phyloP scores from a whole-genome alignment of 768 basidiomycete genomes.

The Serendipita sp. region DNA sequence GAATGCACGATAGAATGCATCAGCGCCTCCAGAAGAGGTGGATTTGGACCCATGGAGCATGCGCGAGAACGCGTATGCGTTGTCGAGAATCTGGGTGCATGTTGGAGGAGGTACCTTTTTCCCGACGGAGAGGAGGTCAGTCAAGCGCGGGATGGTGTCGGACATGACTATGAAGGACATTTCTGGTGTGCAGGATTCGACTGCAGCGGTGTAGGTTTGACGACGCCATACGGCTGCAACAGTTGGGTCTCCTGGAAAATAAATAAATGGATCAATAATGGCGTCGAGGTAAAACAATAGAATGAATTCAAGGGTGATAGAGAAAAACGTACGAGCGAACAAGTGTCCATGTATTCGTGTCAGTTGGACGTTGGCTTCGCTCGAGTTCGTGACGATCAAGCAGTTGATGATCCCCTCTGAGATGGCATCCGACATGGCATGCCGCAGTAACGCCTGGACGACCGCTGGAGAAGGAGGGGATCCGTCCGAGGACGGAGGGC shows the following conservation, averaged over 20 bases:
- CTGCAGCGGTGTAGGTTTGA: constrained; percentile 77
- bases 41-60: constrained; percentile 61
- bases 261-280: no score
- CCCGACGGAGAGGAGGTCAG: constrained; percentile 29
- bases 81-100: constrained; percentile 44
- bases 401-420: constrained; percentile 71
- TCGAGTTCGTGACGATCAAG: constrained; percentile 70
- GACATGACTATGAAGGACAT: constrained; percentile 49
- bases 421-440: constrained; percentile 54
- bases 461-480: constrained; percentile 38
- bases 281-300: not conserved
- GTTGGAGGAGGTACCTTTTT: constrained; percentile 26
- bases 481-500: constrained; percentile 24
- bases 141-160: constrained; percentile 56
- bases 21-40: constrained; percentile 27
- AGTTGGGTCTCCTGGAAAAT: constrained; percentile 51
- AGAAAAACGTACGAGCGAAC: constrained; percentile 44
- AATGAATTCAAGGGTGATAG: not conserved
- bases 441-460: constrained; percentile 62
- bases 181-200: constrained; percentile 56
- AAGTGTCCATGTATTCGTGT: constrained; percentile 80
- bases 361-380: constrained; percentile 68
- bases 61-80: constrained; percentile 64
- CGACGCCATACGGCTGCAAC: constrained; percentile 84
- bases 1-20: constrained; percentile 75